phyloP scores from a whole-genome alignment of 169 alveolate species.

The Eimeria maxima region DNA sequence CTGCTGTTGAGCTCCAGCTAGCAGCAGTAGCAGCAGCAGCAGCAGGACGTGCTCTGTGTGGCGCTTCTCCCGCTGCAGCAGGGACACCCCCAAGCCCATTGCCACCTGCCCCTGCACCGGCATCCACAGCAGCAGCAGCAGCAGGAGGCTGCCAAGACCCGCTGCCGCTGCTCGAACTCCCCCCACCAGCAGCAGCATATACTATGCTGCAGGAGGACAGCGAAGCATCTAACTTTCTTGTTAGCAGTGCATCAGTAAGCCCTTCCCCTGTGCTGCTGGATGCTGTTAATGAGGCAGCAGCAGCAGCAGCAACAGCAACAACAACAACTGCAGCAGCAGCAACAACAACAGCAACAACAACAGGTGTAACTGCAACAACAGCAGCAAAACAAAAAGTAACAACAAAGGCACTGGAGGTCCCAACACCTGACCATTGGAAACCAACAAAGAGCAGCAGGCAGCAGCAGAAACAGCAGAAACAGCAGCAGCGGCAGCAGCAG shows the following conservation, averaged over 20 bases:
- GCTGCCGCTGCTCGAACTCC: not conserved
- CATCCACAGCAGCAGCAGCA: slow-evolving; percentile 13
- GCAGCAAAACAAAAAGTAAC: not conserved
- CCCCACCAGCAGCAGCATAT: not conserved
- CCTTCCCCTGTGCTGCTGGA: too few species aligned
- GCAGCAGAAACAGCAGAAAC: not conserved
- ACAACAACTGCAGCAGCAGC: slow-evolving; percentile 23
- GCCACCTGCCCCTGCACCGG: too few species aligned
- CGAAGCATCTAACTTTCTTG: not conserved
- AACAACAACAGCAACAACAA: slow-evolving; percentile 1
- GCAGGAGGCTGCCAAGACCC: not conserved
- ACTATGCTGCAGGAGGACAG: not conserved
- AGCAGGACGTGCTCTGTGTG: too few species aligned
- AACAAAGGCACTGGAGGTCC: not conserved
- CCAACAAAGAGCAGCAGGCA: not conserved
- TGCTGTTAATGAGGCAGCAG: not conserved
- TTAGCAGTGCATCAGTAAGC: not conserved
- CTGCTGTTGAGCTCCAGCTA: too few species aligned
- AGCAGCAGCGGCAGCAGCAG: slow-evolving; percentile 6
- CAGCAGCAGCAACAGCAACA: not conserved
- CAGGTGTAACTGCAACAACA: not conserved
- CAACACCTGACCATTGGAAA: too few species aligned
- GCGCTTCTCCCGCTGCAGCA: too few species aligned
- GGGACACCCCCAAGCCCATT: too few species aligned
- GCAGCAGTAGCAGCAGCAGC: too few species aligned